Percentiles rank a stretch among this genome's conserved stretches.
Evolutionary conservation across 2,329 filamentous ascomycete species (phyloP).

Genomic region (Xylaria sp.): DNA sequence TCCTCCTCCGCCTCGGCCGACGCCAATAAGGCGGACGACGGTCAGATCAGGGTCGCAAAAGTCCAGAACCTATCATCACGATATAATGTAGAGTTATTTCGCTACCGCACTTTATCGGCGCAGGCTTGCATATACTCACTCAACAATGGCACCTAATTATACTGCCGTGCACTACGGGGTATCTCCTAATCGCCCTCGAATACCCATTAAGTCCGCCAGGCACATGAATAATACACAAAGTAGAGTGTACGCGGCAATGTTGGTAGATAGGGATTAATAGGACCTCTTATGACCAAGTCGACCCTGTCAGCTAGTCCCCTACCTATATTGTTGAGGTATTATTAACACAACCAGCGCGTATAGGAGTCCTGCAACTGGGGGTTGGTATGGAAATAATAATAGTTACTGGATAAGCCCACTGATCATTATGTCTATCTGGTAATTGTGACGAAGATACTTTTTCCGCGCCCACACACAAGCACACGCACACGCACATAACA

Average conservation of each 20-base stretch:
- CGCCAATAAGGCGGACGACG: slow-evolving; percentile 7
- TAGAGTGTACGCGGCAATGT: neutral
- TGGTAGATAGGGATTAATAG: slow-evolving; percentile 18
- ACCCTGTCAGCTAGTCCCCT: slow-evolving; percentile 20
- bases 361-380: neutral
- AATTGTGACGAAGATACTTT: slow-evolving; percentile 12
- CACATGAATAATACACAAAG: neutral
- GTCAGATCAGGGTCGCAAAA: slow-evolving; percentile 4
- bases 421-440: neutral
- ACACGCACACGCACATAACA: neutral
- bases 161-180: neutral
- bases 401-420: slow-evolving; percentile 24
- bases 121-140: neutral
- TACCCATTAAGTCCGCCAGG: neutral
- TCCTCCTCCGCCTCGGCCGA: slow-evolving; percentile 9
- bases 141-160: no score
- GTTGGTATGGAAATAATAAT: slow-evolving; percentile 8
- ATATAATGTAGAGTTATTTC: neutral
- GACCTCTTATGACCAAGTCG: slow-evolving; percentile 22
- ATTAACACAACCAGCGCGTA: slow-evolving; percentile 21
- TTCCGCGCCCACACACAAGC: neutral
- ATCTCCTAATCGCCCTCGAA: neutral
- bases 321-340: slow-evolving; percentile 29
- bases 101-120: slow-evolving; percentile 22
- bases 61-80: neutral